Evolutionary conservation across 257 asterid species (phyloP).

Genomic region (Paraleonurus japonicus): DNA sequence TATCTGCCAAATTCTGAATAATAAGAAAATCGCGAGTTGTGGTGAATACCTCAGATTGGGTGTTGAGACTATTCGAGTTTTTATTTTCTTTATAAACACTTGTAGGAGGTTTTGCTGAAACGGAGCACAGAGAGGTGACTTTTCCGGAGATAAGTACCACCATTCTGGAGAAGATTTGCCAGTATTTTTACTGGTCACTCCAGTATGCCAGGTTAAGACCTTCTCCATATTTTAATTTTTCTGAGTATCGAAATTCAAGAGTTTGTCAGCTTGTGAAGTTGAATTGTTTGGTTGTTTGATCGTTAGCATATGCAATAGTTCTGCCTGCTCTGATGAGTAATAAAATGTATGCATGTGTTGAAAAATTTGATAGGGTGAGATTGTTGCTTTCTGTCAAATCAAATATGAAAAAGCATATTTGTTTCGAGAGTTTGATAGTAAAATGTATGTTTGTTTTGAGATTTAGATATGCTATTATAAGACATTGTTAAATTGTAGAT

Average conservation of each 20-base stretch:
- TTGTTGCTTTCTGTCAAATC: no score
- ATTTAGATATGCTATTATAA: not conserved
- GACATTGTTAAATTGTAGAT: not conserved
- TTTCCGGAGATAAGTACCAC: slow-evolving; percentile 92
- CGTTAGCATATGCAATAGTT: not conserved
- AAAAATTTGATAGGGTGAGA: no score
- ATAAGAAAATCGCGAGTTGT: not conserved
- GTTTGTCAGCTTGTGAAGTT: not conserved
- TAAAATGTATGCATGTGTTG: no score
- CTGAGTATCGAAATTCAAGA: not conserved
- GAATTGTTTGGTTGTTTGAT: slow-evolving; percentile 8
- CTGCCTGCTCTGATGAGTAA: not conserved
- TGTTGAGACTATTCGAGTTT: not conserved
- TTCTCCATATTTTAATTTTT: not conserved
- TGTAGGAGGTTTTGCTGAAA: slow-evolving; percentile 81
- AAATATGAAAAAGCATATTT: no score
- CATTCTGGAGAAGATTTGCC: slow-evolving; percentile 92
- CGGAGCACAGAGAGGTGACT: slow-evolving; percentile 78
- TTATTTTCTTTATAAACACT: not conserved
- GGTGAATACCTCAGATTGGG: not conserved
- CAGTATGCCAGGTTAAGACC: slow-evolving; percentile 79
- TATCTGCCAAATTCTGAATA: not conserved
- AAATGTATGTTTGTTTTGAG: no score
- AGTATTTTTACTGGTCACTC: slow-evolving; percentile 96
- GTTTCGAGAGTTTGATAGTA: no score